These are phyloP conservation scores for Volvox carteri DNA, from an alignment of 163 green algal genomes.

Conservation along the genomic window DNA sequence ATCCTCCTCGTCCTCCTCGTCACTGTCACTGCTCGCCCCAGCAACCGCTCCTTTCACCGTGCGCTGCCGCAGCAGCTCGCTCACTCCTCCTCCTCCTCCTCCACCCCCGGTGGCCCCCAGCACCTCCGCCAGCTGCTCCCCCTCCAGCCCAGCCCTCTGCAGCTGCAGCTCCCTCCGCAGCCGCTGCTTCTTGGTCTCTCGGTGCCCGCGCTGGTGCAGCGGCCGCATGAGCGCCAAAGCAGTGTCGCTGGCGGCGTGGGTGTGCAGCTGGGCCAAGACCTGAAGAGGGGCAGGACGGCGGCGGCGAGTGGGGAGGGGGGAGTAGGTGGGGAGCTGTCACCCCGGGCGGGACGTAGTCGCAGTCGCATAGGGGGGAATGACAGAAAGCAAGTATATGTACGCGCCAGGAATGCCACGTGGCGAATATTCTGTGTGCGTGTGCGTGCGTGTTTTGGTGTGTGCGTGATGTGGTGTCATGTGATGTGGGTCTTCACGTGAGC, in stretches of 20 bases:
- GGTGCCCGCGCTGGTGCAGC: conserved; percentile 74
- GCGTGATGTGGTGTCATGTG: too few relatives aligned
- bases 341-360: too few relatives aligned
- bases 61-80: conserved; percentile 32
- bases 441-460: too few relatives aligned
- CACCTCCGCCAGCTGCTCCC: neutral
- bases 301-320: neutral
- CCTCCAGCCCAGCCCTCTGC: conserved; percentile 70
- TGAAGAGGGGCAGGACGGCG: conserved; percentile 12
- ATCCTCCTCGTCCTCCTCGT: conserved; percentile 34
- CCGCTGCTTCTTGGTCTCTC: conserved; percentile 85
- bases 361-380: too few relatives aligned
- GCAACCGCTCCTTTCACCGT: neutral
- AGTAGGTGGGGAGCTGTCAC: neutral
- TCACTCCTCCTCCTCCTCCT: conserved; percentile 13
- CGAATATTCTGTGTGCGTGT: too few relatives aligned
- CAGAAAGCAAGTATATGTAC: too few relatives aligned
- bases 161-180: conserved; percentile 75
- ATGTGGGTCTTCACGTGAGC: too few relatives aligned
- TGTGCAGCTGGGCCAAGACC: conserved; percentile 52
- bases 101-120: neutral
- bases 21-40: neutral
- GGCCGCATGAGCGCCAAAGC: conserved; percentile 80
- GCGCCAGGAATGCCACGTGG: too few relatives aligned
- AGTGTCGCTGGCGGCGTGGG: conserved; percentile 58